These are phyloP conservation scores for Houttuynia cordata DNA, from an alignment of 164 flowering plant species.

Conservation along the genomic window DNA sequence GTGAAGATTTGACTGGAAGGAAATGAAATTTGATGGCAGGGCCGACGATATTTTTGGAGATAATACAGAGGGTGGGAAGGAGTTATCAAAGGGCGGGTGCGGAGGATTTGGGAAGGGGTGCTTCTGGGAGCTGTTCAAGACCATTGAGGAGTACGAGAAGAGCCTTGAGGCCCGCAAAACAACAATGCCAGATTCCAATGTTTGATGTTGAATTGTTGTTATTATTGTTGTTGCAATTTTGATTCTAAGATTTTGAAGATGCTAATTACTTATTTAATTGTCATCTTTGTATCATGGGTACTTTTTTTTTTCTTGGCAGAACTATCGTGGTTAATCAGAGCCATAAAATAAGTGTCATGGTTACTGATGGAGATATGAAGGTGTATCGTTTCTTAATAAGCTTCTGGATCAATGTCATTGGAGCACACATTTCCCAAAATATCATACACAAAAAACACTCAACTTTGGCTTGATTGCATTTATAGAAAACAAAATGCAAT, in stretches of 20 bases:
- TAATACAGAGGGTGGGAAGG: constrained; percentile 74
- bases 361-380: too few species aligned
- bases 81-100: constrained; percentile 67
- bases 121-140: constrained; percentile 79
- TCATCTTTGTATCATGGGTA: too few species aligned
- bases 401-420: too few species aligned
- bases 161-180: constrained; percentile 42
- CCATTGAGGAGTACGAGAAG: constrained; percentile 89
- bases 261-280: too few species aligned
- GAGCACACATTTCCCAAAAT: too few species aligned
- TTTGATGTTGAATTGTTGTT: not conserved
- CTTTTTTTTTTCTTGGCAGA: too few species aligned
- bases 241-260: not conserved
- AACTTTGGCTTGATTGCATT: too few species aligned
- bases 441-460: too few species aligned
- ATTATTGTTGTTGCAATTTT: not conserved
- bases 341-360: too few species aligned
- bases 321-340: too few species aligned
- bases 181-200: not conserved
- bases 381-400: too few species aligned
- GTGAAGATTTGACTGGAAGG: not conserved
- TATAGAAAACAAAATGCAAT: too few species aligned
- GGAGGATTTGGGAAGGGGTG: constrained; percentile 95
- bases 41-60: constrained; percentile 86
- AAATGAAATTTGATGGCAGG: constrained; percentile 17